A percentile compares a stretch with the other conserved stretches of the same genome.
Evolutionary conservation across 345 rosid genomes (phyloP).

Genomic region (Lepidium didymum): DNA sequence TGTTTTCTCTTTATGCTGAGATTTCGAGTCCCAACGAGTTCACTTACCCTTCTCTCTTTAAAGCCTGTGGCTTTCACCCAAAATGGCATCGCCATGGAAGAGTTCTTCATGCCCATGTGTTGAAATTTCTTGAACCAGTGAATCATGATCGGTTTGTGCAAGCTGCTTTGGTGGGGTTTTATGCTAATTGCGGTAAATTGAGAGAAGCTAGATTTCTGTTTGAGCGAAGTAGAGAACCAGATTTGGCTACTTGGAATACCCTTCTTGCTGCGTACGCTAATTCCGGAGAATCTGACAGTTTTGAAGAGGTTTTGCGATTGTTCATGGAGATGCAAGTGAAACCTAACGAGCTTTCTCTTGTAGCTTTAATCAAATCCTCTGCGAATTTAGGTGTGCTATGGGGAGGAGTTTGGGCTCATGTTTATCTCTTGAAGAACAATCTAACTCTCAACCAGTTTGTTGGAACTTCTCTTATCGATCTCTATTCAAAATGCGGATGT

Average conservation of each 20-base stretch:
- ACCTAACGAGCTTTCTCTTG: conserved; percentile 62
- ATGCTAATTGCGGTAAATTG: conserved; percentile 43
- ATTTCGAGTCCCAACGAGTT: conserved; percentile 42
- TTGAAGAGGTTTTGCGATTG: conserved; percentile 33
- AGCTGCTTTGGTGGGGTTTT: conserved; percentile 49
- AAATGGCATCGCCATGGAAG: conserved; percentile 36
- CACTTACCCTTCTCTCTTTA: conserved; percentile 67
- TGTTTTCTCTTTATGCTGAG: conserved; percentile 40
- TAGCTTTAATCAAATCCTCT: conserved; percentile 50
- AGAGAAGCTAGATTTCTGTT: conserved; percentile 44
- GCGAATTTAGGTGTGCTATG: conserved; percentile 42
- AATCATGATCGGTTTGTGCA: conserved; percentile 42
- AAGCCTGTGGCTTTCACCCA: conserved; percentile 40
- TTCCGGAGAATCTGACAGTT: not conserved
- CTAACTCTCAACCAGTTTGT: conserved; percentile 42
- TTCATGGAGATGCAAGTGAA: conserved; percentile 45
- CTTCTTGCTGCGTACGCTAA: conserved; percentile 49
- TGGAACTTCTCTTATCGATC: conserved; percentile 41
- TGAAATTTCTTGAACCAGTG: conserved; percentile 42
- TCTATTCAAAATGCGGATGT: conserved; percentile 47
- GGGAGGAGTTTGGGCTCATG: conserved; percentile 55
- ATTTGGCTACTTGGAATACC: conserved; percentile 63
- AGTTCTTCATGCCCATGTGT: conserved; percentile 49
- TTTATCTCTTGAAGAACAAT: conserved; percentile 34
- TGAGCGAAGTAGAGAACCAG: conserved; percentile 42